Evolutionary conservation across 2,329 filamentous ascomycete species (phyloP), one percentile per base, ranked within the genome.

Genomic region (Aspergillus oerlinghausenensis): DNA sequence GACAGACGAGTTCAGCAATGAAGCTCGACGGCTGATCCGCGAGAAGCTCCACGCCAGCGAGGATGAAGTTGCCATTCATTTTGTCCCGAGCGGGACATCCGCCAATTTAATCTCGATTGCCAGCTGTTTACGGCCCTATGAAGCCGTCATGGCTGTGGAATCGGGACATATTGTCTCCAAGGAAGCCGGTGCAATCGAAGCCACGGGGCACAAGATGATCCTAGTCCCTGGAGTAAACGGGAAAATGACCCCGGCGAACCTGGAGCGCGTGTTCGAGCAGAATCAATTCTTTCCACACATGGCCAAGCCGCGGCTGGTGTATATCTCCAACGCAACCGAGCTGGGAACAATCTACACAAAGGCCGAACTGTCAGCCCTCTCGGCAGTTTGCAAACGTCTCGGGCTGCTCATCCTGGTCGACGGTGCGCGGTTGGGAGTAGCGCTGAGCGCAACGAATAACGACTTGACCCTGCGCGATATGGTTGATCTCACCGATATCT

Each of bases 241-340:
- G 19, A 82, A 82, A 53, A 70, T 82, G 63, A 80, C 78, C 0
- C 74, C 78, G 0, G 62, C 65, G 10, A 72, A 70, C 32, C 73
- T 82, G 32, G 67, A 72, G 55, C 71, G 73, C 5, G 76, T 78
- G 0, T 57, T 81, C 4, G 74, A 76, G 7, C 75, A 78, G 47
- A 81, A 82, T 55, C 78, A 77, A 65, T 79, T 81, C 62, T 81
- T 76, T 55, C 80, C 79, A 0, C 79, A 82, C 58, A 80, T 79
- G 75, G 79, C 79, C 2, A 80, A 77, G 59, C 80, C 79, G 0
- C 69, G 77, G 3, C 65, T 82, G n/a, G 77, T 82, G 2, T 82
- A 82, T 62, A 75, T 82, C 26, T 81, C 80, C 14, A 80, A 82
- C 58, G 79, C 80, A 0, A 80, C 79, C 0, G 79, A 82, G 65